Percentiles rank a stretch among this genome's conserved stretches.
Evolutionary conservation across 139 green algal species (phyloP).

Genomic region (Chlamydomonas schloesseri): DNA sequence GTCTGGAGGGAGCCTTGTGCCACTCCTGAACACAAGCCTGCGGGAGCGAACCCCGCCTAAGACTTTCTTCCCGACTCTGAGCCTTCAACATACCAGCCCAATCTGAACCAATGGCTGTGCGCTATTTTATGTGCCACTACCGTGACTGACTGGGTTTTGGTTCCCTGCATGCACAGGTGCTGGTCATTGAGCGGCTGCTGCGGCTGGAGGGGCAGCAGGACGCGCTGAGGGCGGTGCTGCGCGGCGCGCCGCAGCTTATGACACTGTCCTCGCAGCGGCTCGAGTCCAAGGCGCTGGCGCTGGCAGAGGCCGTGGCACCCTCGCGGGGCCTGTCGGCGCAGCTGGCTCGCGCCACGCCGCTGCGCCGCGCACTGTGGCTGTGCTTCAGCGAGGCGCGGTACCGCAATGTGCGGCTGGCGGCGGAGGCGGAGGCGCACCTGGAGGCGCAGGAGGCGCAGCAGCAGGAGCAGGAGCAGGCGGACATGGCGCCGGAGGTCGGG

Average conservation of each 20-base stretch:
- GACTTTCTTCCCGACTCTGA: no score
- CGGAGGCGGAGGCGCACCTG: constrained; percentile 13
- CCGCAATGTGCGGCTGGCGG: constrained; percentile 11
- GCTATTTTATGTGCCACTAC: no score
- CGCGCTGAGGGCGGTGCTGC: constrained; percentile 1
- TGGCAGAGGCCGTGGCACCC: constrained; percentile 4
- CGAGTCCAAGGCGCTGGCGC: neutral
- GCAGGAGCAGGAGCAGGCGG: no score
- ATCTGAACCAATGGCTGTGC: no score
- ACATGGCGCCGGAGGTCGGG: no score
- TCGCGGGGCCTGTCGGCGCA: neutral
- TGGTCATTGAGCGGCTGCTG: neutral
- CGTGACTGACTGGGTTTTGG: no score
- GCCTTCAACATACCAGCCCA: no score
- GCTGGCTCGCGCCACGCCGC: constrained; percentile 9
- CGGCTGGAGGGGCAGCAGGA: neutral
- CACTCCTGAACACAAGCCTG: no score
- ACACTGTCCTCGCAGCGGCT: neutral
- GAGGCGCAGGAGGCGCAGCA: neutral
- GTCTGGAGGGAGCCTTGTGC: no score
- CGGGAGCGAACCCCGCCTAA: no score
- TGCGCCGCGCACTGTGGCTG: constrained; percentile 30
- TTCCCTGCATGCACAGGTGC: neutral
- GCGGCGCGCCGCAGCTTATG: constrained; percentile 41
- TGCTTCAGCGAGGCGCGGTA: constrained; percentile 8